These are phyloP conservation scores for Neonectria sp. DNA, from an alignment of 2,329 filamentous ascomycete species.

Conservation along the genomic window DNA sequence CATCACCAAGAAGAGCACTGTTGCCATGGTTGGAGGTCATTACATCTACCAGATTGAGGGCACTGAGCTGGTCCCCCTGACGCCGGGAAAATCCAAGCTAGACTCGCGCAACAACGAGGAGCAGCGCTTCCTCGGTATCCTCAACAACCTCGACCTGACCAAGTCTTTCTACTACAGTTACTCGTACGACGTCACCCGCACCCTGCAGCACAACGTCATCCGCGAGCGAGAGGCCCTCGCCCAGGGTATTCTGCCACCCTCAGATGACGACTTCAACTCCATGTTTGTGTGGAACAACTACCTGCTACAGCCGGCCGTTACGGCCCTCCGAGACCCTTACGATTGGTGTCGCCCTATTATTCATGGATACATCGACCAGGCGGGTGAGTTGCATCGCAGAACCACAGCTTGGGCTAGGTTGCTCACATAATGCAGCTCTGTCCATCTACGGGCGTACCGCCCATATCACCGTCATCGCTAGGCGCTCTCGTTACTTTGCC, in stretches of 20 bases:
- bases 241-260: constrained; percentile 72
- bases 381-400: constrained; percentile 58
- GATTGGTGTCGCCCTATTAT: constrained; percentile 98
- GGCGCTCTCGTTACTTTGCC: constrained; percentile 93
- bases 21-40: constrained; percentile 95
- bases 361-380: constrained; percentile 96
- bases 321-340: constrained; percentile 82
- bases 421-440: constrained; percentile 61
- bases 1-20: constrained; percentile 95
- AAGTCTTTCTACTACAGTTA: constrained; percentile 99
- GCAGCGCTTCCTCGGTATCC: constrained; percentile 87
- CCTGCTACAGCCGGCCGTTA: constrained; percentile 81
- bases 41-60: constrained; percentile 96
- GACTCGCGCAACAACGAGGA: constrained; percentile 89
- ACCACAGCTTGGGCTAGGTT: too few species aligned
- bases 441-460: constrained; percentile 90
- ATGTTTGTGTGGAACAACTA: constrained; percentile 99
- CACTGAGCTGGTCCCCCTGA: constrained; percentile 91
- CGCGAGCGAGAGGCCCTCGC: constrained; percentile 81
- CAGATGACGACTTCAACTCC: constrained; percentile 80
- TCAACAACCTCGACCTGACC: constrained; percentile 92
- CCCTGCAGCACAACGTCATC: constrained; percentile 92
- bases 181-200: constrained; percentile 95
- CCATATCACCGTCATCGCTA: constrained; percentile 94
- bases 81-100: constrained; percentile 81